phyloP scores from a whole-genome alignment of 257 asterid species.

The Paulownia fortunei region DNA sequence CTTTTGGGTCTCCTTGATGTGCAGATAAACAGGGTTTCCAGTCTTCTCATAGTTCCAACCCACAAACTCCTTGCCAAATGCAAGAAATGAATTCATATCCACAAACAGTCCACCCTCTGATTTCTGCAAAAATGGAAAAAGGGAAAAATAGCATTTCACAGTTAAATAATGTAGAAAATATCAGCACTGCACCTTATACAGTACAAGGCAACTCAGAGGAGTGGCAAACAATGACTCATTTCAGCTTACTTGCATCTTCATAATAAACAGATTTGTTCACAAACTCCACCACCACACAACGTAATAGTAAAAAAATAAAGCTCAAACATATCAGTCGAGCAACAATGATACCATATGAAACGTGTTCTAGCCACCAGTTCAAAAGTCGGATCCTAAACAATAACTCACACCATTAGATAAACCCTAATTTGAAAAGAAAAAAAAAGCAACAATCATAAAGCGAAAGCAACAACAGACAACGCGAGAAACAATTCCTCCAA shows the following conservation, averaged over 20 bases:
- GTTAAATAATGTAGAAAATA: background rate
- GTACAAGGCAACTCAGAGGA: background rate
- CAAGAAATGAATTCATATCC: slow-evolving; percentile 90
- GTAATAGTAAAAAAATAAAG: background rate
- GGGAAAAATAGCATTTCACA: background rate
- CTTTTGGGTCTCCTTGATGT: slow-evolving; percentile 73
- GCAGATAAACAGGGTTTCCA: slow-evolving; percentile 88
- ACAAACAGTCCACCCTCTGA: slow-evolving; percentile 90
- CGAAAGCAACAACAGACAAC: background rate
- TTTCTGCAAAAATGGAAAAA: slow-evolving; percentile 55
- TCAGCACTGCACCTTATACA: background rate
- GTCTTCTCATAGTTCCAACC: slow-evolving; percentile 93
- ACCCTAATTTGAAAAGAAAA: slow-evolving; percentile 32
- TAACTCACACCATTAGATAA: slow-evolving; percentile 20
- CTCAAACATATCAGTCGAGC: background rate
- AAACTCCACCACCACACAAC: slow-evolving; percentile 11
- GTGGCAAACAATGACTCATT: slow-evolving; percentile 5
- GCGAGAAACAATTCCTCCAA: background rate
- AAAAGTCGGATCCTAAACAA: background rate
- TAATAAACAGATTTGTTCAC: background rate
- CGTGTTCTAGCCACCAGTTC: background rate
- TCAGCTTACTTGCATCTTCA: background rate
- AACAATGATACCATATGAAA: background rate
- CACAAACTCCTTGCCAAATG: slow-evolving; percentile 91
- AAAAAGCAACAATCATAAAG: background rate